Percentiles rank a stretch among this genome's conserved stretches.
Conservation (phyloP, 805 yeast genomes). For the Saccharomycopsis malanga region DNA sequence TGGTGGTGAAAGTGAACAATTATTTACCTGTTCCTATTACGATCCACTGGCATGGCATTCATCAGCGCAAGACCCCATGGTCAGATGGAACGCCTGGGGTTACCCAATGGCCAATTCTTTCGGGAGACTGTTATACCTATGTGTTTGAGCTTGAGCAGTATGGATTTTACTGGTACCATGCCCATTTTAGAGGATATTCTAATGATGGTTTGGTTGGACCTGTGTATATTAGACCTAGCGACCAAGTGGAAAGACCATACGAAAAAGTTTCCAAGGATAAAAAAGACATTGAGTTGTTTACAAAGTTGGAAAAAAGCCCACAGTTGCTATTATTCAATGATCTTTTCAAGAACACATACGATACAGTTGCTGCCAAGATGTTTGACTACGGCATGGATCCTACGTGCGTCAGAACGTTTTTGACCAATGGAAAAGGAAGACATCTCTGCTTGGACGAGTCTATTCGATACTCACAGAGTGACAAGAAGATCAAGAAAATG, state of each 20-base stretch:
- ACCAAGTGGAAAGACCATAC: slow-evolving; percentile 30
- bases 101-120: slow-evolving; percentile 38
- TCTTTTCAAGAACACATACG: slow-evolving; percentile 33
- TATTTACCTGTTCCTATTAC: slow-evolving; percentile 31
- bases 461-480: no score
- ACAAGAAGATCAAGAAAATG: neutral
- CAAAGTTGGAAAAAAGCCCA: slow-evolving; percentile 27
- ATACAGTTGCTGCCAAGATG: slow-evolving; percentile 32
- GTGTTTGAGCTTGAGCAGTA: slow-evolving; percentile 32
- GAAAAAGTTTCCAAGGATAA: slow-evolving; percentile 25
- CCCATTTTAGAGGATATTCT: slow-evolving; percentile 38
- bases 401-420: slow-evolving; percentile 29
- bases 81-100: slow-evolving; percentile 43
- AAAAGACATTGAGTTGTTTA: slow-evolving; percentile 29
- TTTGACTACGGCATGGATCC: slow-evolving; percentile 31
- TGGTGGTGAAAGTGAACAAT: slow-evolving; percentile 75
- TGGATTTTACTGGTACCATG: slow-evolving; percentile 47
- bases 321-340: slow-evolving; percentile 33
- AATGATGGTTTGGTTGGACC: slow-evolving; percentile 41
- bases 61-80: slow-evolving; percentile 37
- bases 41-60: slow-evolving; percentile 43
- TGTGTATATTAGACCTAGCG: slow-evolving; percentile 33
- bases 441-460: slow-evolving; percentile 8
- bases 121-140: slow-evolving; percentile 34
- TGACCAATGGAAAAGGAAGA: slow-evolving; percentile 29